phyloP scores from a whole-genome alignment of 352 stramenopile species.

The Globisporangium echinulatum region DNA sequence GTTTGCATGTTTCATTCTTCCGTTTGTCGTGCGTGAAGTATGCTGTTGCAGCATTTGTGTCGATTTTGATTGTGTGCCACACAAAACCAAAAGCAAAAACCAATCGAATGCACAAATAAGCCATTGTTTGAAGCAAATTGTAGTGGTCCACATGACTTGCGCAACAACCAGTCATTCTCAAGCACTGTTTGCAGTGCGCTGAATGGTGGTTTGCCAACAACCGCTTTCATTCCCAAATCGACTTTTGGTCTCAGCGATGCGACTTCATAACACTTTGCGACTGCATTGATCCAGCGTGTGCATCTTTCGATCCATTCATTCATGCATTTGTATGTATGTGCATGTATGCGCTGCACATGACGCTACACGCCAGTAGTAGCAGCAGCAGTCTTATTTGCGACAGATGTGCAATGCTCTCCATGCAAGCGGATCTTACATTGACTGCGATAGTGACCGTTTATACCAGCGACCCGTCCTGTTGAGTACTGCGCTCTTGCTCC shows the following conservation, averaged over 20 bases:
- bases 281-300: neutral
- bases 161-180: slow-evolving; percentile 13
- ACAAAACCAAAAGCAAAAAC: too few relatives aligned
- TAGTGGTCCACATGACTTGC: too few relatives aligned
- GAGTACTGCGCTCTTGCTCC: slow-evolving; percentile 72
- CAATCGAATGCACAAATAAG: too few relatives aligned
- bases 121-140: neutral
- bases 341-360: slow-evolving; percentile 7
- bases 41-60: too few relatives aligned
- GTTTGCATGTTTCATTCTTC: too few relatives aligned
- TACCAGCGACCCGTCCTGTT: slow-evolving; percentile 77
- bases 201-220: too few relatives aligned
- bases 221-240: neutral
- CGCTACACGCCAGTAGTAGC: too few relatives aligned
- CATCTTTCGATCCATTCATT: neutral
- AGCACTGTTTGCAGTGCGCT: too few relatives aligned
- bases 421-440: slow-evolving; percentile 80
- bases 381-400: slow-evolving; percentile 80
- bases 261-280: too few relatives aligned
- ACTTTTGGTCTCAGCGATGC: neutral
- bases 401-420: slow-evolving; percentile 49
- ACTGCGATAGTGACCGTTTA: slow-evolving; percentile 84
- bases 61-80: too few relatives aligned
- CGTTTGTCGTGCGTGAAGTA: too few relatives aligned
- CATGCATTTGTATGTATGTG: slow-evolving; percentile 2